Conservation (phyloP, 768 basidiomycete genomes). For the Amanita rimosa region DNA sequence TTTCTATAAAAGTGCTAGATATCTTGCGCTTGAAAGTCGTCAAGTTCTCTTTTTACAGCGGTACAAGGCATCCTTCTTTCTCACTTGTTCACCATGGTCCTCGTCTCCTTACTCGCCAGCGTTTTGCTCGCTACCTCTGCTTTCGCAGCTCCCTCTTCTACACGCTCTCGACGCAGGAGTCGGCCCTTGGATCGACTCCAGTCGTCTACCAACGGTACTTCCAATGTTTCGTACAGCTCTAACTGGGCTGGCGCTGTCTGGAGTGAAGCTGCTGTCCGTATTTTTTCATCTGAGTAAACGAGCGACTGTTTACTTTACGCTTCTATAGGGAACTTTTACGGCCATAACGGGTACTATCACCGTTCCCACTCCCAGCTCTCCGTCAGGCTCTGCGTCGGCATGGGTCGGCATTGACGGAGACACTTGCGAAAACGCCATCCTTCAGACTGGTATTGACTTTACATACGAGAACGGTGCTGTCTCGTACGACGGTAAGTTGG, state of each 20-base stretch:
- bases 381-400: conserved; percentile 19
- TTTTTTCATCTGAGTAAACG: neutral
- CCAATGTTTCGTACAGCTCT: conserved; percentile 17
- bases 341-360: conserved; percentile 21
- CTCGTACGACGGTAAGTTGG: neutral
- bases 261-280: conserved; percentile 13
- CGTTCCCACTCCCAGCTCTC: conserved; percentile 19
- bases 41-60: too few species aligned
- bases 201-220: conserved; percentile 8
- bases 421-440: conserved; percentile 22
- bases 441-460: conserved; percentile 28
- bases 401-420: conserved; percentile 23
- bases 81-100: neutral
- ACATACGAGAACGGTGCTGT: conserved; percentile 8
- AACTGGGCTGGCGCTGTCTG: conserved; percentile 26
- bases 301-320: neutral
- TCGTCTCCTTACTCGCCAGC: neutral
- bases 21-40: too few species aligned
- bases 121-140: neutral
- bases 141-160: neutral
- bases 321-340: neutral
- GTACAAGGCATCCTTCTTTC: too few species aligned
- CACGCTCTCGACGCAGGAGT: neutral
- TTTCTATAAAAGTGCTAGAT: too few species aligned
- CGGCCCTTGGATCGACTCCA: neutral